Evolutionary conservation across 2,329 filamentous ascomycete species (phyloP).

Genomic region (Cladosporium sp.): DNA sequence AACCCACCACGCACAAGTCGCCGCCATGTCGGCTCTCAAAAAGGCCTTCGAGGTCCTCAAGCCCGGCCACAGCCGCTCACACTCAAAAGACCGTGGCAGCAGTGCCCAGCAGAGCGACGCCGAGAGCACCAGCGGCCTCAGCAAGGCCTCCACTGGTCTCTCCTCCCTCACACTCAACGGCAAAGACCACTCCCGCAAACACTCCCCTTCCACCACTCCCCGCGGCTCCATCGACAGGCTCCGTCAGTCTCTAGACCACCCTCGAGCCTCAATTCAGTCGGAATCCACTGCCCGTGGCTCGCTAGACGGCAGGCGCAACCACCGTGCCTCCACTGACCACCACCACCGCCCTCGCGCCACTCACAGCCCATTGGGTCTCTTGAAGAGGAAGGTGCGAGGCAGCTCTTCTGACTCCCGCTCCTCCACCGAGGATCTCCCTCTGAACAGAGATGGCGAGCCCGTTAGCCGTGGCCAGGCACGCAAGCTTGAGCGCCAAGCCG

Average conservation of each 20-base stretch:
- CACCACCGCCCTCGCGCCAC: slow-evolving; percentile 27
- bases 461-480: slow-evolving; percentile 52
- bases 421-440: slow-evolving; percentile 40
- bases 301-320: neutral
- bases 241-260: slow-evolving; percentile 17
- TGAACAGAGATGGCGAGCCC: slow-evolving; percentile 52
- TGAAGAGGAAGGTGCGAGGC: slow-evolving; percentile 33
- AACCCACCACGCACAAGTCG: neutral
- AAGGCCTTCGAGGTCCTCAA: slow-evolving; percentile 48
- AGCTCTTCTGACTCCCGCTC: slow-evolving; percentile 36
- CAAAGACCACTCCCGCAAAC: slow-evolving; percentile 15
- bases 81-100: slow-evolving; percentile 4
- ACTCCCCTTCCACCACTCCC: slow-evolving; percentile 14
- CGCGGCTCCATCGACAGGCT: slow-evolving; percentile 22
- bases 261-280: neutral
- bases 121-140: slow-evolving; percentile 18
- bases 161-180: slow-evolving; percentile 28
- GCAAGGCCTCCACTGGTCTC: slow-evolving; percentile 24
- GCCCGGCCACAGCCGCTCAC: slow-evolving; percentile 30
- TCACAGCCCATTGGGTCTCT: slow-evolving; percentile 36
- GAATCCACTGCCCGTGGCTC: neutral
- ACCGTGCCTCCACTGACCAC: slow-evolving; percentile 21
- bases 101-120: slow-evolving; percentile 10
- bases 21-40: slow-evolving; percentile 43
- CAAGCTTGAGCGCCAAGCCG: slow-evolving; percentile 49